A percentile compares a stretch with the other conserved stretches of the same genome.
These are phyloP conservation scores for Trichosporon sp. DNA, from an alignment of 1,284 basidiomycete genomes.

Conservation along the genomic window DNA sequence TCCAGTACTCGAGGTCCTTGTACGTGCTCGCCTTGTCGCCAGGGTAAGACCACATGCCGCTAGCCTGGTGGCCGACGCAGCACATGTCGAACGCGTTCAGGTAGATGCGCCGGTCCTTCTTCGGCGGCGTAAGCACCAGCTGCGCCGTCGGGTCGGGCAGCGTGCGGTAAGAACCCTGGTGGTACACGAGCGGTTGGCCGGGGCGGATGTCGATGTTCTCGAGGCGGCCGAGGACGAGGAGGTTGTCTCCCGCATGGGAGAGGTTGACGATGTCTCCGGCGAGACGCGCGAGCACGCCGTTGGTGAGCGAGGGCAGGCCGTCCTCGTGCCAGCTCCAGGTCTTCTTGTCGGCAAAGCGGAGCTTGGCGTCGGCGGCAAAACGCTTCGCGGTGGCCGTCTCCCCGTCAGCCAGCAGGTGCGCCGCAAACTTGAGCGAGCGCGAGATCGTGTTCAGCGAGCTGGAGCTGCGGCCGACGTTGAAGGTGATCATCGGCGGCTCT, in stretches of 20 bases:
- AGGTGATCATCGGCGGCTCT: constrained; percentile 32
- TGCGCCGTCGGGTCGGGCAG: background rate
- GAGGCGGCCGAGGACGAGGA: constrained; percentile 25
- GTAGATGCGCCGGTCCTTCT: constrained; percentile 24
- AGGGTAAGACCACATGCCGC: constrained; percentile 29
- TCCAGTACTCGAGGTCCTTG: constrained; percentile 34
- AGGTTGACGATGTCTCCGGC: constrained; percentile 26
- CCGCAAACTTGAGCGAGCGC: constrained; percentile 28
- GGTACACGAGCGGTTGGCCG: constrained; percentile 29
- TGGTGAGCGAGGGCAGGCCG: constrained; percentile 24
- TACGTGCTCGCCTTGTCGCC: constrained; percentile 27
- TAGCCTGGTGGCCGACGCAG: constrained; percentile 30
- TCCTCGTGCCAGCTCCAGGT: constrained; percentile 29
- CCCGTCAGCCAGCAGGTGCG: constrained; percentile 26
- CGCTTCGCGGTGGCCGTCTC: constrained; percentile 22
- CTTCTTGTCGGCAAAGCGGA: constrained; percentile 25
- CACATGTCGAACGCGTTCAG: constrained; percentile 33
- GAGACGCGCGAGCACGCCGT: constrained; percentile 23
- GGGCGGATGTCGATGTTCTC: constrained; percentile 17
- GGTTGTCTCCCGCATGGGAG: constrained; percentile 29
- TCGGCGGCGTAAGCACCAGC: background rate
- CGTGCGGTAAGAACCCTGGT: constrained; percentile 26
- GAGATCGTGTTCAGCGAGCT: constrained; percentile 23
- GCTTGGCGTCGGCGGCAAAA: constrained; percentile 20
- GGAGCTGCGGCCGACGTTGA: constrained; percentile 28